phyloP scores from a whole-genome alignment of 176 grass and related monocot genomes.

The Aechmea fasciata region DNA sequence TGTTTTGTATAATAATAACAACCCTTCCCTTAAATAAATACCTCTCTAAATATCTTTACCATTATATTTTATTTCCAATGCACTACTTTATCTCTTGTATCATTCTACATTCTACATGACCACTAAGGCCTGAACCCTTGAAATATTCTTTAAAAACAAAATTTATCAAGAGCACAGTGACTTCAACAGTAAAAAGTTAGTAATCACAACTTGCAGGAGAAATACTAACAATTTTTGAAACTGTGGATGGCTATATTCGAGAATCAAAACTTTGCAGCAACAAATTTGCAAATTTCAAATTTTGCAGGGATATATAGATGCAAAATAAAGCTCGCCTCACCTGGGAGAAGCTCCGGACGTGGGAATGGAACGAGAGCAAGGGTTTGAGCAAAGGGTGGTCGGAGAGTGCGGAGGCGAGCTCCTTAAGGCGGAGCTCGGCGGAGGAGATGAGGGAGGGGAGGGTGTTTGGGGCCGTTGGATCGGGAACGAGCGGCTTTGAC shows the following conservation, averaged over 20 bases:
- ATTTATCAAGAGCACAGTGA: too few relatives aligned
- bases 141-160: too few relatives aligned
- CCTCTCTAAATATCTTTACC: too few relatives aligned
- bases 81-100: too few relatives aligned
- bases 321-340: constrained; percentile 24
- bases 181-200: too few relatives aligned
- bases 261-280: too few relatives aligned
- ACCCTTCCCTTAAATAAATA: background rate
- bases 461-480: constrained; percentile 15
- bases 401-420: constrained; percentile 41
- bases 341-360: constrained; percentile 67
- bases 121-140: too few relatives aligned
- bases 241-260: background rate
- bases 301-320: too few relatives aligned
- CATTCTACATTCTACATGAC: too few relatives aligned
- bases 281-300: background rate
- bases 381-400: constrained; percentile 56
- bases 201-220: too few relatives aligned
- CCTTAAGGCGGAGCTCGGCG: constrained; percentile 28
- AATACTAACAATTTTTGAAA: background rate
- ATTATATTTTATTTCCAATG: too few relatives aligned
- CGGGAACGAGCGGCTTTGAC: constrained; percentile 19
- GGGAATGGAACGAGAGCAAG: constrained; percentile 39
- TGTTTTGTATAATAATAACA: background rate
- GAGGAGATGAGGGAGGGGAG: background rate